Evolutionary conservation across 1,284 basidiomycete genomes (phyloP), one percentile per base, ranked within the genome.

Genomic region (Malassezia japonica): DNA sequence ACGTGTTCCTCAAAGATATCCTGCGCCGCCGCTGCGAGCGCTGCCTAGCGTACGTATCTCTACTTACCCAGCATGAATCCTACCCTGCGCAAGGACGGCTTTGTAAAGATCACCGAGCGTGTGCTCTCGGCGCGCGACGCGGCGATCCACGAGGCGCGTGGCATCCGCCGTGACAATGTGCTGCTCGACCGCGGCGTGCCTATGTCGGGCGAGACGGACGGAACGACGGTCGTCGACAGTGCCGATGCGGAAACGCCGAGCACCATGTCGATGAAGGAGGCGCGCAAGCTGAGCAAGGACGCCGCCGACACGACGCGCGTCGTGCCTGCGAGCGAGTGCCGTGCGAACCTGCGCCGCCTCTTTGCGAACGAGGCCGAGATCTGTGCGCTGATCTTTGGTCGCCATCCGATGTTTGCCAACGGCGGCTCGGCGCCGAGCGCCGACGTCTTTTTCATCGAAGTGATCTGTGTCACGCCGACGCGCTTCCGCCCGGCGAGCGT

Each of bases 381-480:
- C 60, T 90, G 87, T 69, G 82, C 83, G 1, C 78, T 98, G 40
- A 77, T 99, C 37, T 99, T 88, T 74, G 90, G 91, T 31, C 83
- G 88, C 42, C 92, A 96, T 70, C 91, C 91, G 18, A 82, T 84
- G 1, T 86, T 88, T 65, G 80, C 59, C 23, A 54, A 55, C 38
- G 55, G 57, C 41, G 48, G 52, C 35, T 51, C 62, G 32, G 65
- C 62, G 31, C 85, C 86, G 23, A 86, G 83, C 36, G 85, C 89
- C 39, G 91, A 94, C 72, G 89, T 95, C 80, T 98, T 98, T 76
- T 99, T 99, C 78, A 79, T 98, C 78, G 87, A 92, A 32, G 89
- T 87, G 47, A 73, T 99, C 27, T 82, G 88, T 25, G 86, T 98
- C 29, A 81, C 91, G 20, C 94, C 94, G 20, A 94, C 89, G 7